Evolutionary conservation across 805 yeast genomes (phyloP).

Genomic region (Kregervanrija fluxuum): DNA sequence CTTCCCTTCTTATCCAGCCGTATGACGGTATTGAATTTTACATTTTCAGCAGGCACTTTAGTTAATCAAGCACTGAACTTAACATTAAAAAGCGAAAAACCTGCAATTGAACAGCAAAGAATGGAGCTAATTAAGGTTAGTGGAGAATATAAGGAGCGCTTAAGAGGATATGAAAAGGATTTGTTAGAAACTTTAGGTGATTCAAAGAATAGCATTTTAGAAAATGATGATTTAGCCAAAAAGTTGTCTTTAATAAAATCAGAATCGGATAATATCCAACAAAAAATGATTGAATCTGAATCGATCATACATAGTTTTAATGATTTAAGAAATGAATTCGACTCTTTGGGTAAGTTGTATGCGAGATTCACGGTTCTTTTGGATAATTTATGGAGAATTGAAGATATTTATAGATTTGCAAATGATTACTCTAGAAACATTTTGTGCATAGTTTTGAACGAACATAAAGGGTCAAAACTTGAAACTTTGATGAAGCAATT

Average conservation of each 20-base stretch:
- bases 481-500: too few relatives aligned
- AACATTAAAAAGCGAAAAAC: conserved; percentile 47
- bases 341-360: conserved; percentile 49
- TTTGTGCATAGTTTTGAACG: conserved; percentile 23
- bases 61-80: conserved; percentile 55
- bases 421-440: conserved; percentile 35
- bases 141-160: conserved; percentile 48
- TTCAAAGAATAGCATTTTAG: conserved; percentile 56
- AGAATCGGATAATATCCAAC: conserved; percentile 49
- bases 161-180: conserved; percentile 50
- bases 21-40: conserved; percentile 59
- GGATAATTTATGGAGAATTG: conserved; percentile 33
- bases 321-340: conserved; percentile 36
- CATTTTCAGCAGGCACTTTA: conserved; percentile 61
- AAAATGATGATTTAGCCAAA: conserved; percentile 51
- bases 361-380: conserved; percentile 44
- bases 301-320: conserved; percentile 50
- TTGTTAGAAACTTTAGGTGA: conserved; percentile 52
- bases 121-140: conserved; percentile 45
- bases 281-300: conserved; percentile 47
- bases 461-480: background rate
- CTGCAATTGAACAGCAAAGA: conserved; percentile 60
- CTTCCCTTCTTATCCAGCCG: conserved; percentile 56
- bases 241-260: conserved; percentile 59
- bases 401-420: conserved; percentile 53